phyloP scores from a whole-genome alignment of 2,329 filamentous ascomycete genomes.

The Chrysosporium queenslandicum region DNA sequence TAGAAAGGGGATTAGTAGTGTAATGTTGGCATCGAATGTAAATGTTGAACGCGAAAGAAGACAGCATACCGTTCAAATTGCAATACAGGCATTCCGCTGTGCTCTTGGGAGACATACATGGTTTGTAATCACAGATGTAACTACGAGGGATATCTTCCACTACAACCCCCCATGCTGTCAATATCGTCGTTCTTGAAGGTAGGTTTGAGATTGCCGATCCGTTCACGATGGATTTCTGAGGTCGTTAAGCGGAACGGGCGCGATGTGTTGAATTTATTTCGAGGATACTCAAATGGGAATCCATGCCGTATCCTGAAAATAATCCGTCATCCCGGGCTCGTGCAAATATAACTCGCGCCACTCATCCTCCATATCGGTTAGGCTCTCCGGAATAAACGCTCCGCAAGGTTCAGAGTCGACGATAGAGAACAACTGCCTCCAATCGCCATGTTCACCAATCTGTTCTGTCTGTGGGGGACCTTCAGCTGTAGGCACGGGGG shows the following conservation, averaged over 20 bases:
- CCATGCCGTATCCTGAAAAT: constrained; percentile 35
- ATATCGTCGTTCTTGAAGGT: not conserved
- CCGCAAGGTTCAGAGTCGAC: constrained; percentile 31
- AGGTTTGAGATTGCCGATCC: no score
- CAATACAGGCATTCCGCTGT: not conserved
- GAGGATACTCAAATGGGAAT: constrained; percentile 23
- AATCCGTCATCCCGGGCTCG: constrained; percentile 35
- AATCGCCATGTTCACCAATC: constrained; percentile 30
- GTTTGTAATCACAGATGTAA: not conserved
- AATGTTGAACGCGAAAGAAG: not conserved
- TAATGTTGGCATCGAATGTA: no score
- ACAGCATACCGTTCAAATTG: not conserved
- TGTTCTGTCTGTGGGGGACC: constrained; percentile 21
- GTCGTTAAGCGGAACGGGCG: not conserved
- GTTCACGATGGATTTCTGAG: not conserved
- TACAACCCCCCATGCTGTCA: not conserved
- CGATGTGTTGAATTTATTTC: not conserved
- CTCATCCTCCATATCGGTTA: constrained; percentile 36
- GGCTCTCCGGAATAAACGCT: constrained; percentile 30
- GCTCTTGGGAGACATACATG: not conserved
- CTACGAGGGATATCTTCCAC: not conserved
- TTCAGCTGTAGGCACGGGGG: constrained; percentile 4
- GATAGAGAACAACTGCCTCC: constrained; percentile 36
- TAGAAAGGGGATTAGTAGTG: not conserved
- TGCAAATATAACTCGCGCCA: constrained; percentile 40